Evolutionary conservation across 179 eudicot species (phyloP), one percentile per base, ranked within the genome.

Genomic region (Spinacia oleracea): DNA sequence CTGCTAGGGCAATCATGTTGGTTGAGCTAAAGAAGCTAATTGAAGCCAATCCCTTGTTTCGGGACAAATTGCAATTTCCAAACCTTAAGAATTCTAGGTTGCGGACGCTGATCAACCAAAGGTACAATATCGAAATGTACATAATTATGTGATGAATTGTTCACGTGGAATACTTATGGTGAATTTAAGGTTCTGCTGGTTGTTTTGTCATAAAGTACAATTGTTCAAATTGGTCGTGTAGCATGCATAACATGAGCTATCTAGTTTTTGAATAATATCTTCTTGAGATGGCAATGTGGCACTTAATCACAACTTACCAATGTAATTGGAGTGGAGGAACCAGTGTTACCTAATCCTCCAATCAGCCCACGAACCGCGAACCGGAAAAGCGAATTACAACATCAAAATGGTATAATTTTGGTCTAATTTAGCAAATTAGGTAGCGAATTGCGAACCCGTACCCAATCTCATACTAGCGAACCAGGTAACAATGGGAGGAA

Each of bases 1-100:
- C 98, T 56, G 98, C 98, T 1, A 81, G 98, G 80, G 97, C 95
- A 10, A 95, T 91, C 45, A 95, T 95, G 98, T 87, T 95, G 81
- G 96, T 91, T 74, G 98, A 93, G 83, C 94, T 95, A 40, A 95
- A 93, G 90, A 93, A 95, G 86, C 97, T 95, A 32, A 93, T 95
- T 74, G 98, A 93, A 85, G 97, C 97, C 56, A 95, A 95, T 81
- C 98, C 98, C 27, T 82, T 93, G 89, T 95, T 95, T 82, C 98
- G 98, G 53, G 98, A 95, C 79, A 95, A 95, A 78, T 72, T 95
- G 83, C 97, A 90, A 84, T 89, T 93, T 80, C 98, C 98, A 9
- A 90, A 77, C 85, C 88, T 95, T 5, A 93, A 93, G 77, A 91
- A 89, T 76, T 93, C 98, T 18, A 89, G 98, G 79, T 78, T 95